These are phyloP conservation scores for Dillenia suffruticosa DNA, from an alignment of 164 flowering plant species.

Conservation along the genomic window DNA sequence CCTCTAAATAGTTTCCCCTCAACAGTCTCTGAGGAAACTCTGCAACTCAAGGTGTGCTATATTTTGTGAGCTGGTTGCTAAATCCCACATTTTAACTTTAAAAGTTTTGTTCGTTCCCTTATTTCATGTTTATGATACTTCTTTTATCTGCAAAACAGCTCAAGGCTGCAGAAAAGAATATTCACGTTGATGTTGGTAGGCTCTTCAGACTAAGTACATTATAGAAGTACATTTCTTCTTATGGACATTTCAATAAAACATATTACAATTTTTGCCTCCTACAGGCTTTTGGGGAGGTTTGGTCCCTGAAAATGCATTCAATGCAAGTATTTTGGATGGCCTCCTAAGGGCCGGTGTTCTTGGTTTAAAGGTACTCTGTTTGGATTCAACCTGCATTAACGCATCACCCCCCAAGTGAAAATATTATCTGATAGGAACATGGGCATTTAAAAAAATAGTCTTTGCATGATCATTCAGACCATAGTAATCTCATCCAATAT, in stretches of 20 bases:
- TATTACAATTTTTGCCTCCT: neutral
- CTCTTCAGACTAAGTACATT: conserved; percentile 6
- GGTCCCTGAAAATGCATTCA: conserved; percentile 94
- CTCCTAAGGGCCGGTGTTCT: conserved; percentile 87
- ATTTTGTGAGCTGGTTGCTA: neutral
- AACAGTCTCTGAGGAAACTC: conserved; percentile 74
- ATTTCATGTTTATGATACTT: conserved; percentile 1
- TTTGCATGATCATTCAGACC: too few relatives aligned
- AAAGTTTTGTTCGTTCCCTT: neutral
- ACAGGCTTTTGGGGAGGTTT: conserved; percentile 99
- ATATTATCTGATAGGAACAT: too few relatives aligned
- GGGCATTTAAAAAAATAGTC: too few relatives aligned
- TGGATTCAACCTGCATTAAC: too few relatives aligned
- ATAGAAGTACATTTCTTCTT: too few relatives aligned
- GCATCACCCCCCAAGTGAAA: too few relatives aligned
- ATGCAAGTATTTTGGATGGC: conserved; percentile 60
- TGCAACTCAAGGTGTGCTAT: conserved; percentile 72
- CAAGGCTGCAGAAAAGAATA: conserved; percentile 62
- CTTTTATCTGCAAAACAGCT: conserved; percentile 32
- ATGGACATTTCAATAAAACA: neutral
- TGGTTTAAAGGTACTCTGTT: conserved; percentile 75
- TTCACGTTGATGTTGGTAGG: conserved; percentile 91
- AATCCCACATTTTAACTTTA: neutral
- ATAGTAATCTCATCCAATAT: too few relatives aligned
- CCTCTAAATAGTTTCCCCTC: conserved; percentile 87